A percentile compares a stretch with the other conserved stretches of the same genome.
Conservation (phyloP, 805 yeast genomes). For the Maudiozyma pseudohumilis region DNA sequence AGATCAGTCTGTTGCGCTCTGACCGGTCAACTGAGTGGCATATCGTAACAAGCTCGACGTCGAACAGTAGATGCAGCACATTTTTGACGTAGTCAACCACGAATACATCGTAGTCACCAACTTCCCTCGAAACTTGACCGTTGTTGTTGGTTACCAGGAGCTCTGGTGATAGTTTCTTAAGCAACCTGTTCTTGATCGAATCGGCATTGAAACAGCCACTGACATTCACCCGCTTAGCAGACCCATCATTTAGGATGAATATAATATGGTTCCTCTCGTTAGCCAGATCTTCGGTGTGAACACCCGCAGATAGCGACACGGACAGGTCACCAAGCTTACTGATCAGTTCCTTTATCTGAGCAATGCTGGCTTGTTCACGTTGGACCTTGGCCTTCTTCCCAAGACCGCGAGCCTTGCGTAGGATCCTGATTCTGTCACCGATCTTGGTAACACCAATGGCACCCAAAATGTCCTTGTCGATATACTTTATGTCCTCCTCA, state of each 20-base stretch:
- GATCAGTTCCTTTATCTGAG: slow-evolving; percentile 15
- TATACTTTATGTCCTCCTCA: slow-evolving; percentile 20
- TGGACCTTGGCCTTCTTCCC: slow-evolving; percentile 23
- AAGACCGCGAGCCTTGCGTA: slow-evolving; percentile 40
- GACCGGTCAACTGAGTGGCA: slow-evolving; percentile 66
- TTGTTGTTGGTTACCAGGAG: slow-evolving; percentile 11
- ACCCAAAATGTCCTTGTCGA: slow-evolving; percentile 54
- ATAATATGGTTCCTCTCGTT: slow-evolving; percentile 41
- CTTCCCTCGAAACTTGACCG: slow-evolving; percentile 22
- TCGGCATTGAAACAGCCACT: slow-evolving; percentile 75
- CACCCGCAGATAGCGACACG: slow-evolving; percentile 7
- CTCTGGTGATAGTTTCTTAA: slow-evolving; percentile 39
- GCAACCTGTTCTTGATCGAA: slow-evolving; percentile 59
- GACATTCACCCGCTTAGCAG: slow-evolving; percentile 56
- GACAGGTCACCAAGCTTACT: slow-evolving; percentile 16
- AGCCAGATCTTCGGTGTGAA: slow-evolving; percentile 16
- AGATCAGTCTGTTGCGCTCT: slow-evolving; percentile 59
- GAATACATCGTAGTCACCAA: slow-evolving; percentile 47
- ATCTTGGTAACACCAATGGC: slow-evolving; percentile 68
- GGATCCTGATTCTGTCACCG: slow-evolving; percentile 73
- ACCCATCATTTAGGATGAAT: slow-evolving; percentile 68
- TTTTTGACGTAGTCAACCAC: slow-evolving; percentile 38
- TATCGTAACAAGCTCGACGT: slow-evolving; percentile 71
- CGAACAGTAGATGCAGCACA: slow-evolving; percentile 44
- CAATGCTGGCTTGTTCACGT: slow-evolving; percentile 5